phyloP scores from a whole-genome alignment of 2,329 filamentous ascomycete genomes.

The Colletotrichum karsti region DNA sequence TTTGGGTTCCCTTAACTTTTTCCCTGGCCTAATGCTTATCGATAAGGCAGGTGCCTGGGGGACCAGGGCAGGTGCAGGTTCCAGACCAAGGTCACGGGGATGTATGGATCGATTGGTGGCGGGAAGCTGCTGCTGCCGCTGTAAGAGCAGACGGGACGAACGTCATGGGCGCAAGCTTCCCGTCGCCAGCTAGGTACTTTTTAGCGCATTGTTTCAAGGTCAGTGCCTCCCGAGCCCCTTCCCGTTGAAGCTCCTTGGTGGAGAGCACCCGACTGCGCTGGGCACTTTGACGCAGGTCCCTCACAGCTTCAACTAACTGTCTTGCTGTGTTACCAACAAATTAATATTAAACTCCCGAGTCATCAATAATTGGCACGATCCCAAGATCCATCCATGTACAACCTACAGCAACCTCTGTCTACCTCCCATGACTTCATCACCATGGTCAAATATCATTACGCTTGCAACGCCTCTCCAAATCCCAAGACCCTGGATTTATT shows the following conservation, averaged over 20 bases:
- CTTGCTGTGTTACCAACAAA: not conserved
- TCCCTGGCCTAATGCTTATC: conserved; percentile 19
- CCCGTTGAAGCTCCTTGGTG: not conserved
- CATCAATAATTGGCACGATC: not conserved
- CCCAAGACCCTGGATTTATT: too few relatives aligned
- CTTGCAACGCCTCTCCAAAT: too few relatives aligned
- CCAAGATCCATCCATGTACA: not conserved
- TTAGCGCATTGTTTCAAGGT: not conserved
- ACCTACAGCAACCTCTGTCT: not conserved
- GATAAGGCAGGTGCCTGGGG: conserved; percentile 14
- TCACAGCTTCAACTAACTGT: not conserved
- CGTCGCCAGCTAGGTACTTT: not conserved
- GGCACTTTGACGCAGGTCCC: not conserved
- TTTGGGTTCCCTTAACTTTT: conserved; percentile 29
- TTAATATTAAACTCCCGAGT: too few relatives aligned
- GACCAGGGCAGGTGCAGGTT: conserved; percentile 6
- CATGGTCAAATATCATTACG: too few relatives aligned
- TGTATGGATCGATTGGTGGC: not conserved
- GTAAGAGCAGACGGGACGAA: conserved; percentile 24
- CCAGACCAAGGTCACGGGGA: conserved; percentile 14
- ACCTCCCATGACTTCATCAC: not conserved
- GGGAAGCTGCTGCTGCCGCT: not conserved
- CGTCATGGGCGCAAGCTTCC: conserved; percentile 8
- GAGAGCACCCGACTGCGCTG: not conserved
- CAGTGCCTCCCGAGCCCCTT: not conserved